Evolutionary conservation across 805 yeast genomes (phyloP), one percentile per base, ranked within the genome.

Genomic region (Candida golubevii): DNA sequence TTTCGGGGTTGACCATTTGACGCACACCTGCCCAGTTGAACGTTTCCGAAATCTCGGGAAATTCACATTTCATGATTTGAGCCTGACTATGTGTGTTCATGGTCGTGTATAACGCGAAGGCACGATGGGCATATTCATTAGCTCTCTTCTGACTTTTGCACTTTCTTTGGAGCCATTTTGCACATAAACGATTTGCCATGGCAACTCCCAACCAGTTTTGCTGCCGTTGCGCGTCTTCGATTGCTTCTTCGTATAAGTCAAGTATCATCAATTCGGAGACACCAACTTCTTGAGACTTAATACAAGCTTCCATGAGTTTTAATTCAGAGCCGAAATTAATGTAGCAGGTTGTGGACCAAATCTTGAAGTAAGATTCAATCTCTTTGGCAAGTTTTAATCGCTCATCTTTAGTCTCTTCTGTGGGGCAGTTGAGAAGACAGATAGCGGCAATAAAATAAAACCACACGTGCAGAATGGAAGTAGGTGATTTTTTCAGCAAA

Each of bases 191-290:
- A 45, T 67, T 61, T 7, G 66, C 65, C 39, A 67, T 45, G 2
- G 74, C 78, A 6, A 62, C 63, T 39, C 74, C 78, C 26, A 63
- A 58, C 51, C 63, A 56, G 14, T 61, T 52, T 9, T 62, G 60
- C 32, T 55, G 46, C n/a, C 49, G 48, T 6, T 57, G 54, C 1
- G 77, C 72, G 4, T 47, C 40, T n/a, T 66, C 70, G n/a, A 75
- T 62, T 0, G 79, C 73, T 23, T 62, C 68, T 41, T 74, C 77
- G 51, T 69, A 77, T 13, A 59, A 48, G 46, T 77, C 80, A 8
- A 77, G 53, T 4, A 68, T 60, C 18, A 62, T 69, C 15, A 77
- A 51, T 14, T 66, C 65, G 6, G 69, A 53, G 1, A 30, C 23
- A 0, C 30, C 32, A 3, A 46, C 47, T 5, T 53, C 51, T 2